These are phyloP conservation scores for Phytophthora gonapodyides DNA, from an alignment of 352 stramenopile species.

Conservation along the genomic window DNA sequence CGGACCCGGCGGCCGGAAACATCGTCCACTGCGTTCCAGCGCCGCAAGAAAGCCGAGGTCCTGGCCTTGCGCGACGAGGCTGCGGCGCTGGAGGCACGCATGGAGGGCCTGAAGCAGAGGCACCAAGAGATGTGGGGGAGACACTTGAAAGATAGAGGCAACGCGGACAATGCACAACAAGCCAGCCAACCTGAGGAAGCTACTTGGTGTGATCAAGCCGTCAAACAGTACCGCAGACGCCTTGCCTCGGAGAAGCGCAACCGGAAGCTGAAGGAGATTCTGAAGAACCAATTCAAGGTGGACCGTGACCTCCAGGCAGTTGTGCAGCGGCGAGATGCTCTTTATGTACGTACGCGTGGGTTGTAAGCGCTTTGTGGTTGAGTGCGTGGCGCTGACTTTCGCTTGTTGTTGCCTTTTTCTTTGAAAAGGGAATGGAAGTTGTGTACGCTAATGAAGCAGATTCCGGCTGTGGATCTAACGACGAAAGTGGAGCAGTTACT, in stretches of 20 bases:
- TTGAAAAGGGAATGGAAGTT: conserved; percentile 5
- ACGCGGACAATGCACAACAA: not conserved
- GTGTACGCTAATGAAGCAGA: not conserved
- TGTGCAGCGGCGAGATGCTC: conserved; percentile 9
- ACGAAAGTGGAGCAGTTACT: too few species aligned
- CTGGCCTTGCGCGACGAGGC: conserved; percentile 8
- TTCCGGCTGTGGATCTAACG: too few species aligned
- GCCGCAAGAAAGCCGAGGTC: conserved; percentile 5
- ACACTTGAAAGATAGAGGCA: not conserved
- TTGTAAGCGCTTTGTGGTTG: not conserved
- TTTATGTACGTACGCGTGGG: conserved; percentile 1
- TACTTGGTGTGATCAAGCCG: conserved; percentile 12
- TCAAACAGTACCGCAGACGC: conserved; percentile 23
- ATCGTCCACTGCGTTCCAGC: conserved; percentile 15
- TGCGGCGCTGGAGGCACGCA: not conserved
- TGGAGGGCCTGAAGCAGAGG: not conserved
- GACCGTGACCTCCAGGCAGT: conserved; percentile 5
- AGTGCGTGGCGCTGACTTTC: too few species aligned
- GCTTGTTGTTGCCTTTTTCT: not conserved
- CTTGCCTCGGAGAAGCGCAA: conserved; percentile 25
- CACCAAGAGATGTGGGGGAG: not conserved
- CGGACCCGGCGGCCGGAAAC: conserved; percentile 1
- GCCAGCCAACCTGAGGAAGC: not conserved
- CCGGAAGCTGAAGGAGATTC: conserved; percentile 22
- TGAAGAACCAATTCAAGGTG: conserved; percentile 18